phyloP scores from a whole-genome alignment of 1,139 yeast genomes.

The Martiniozyma asiatica region DNA sequence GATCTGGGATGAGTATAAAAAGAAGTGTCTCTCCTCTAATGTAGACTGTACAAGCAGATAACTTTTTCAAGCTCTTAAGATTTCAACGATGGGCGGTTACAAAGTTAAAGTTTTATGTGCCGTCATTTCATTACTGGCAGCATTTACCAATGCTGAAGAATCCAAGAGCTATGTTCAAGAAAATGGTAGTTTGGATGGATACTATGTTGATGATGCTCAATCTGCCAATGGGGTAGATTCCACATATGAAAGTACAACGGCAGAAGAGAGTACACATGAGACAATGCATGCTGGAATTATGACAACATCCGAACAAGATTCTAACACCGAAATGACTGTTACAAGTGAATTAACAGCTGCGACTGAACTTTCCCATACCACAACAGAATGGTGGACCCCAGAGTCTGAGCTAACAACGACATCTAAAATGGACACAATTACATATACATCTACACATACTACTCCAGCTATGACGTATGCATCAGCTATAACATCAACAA shows the following conservation, averaged over 20 bases:
- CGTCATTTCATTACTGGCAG: background rate
- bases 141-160: background rate
- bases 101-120: too few relatives aligned
- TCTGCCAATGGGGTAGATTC: background rate
- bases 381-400: constrained; percentile 8
- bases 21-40: too few relatives aligned
- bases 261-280: constrained; percentile 1
- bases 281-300: constrained; percentile 2
- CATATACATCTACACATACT: background rate
- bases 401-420: background rate
- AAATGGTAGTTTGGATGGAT: constrained; percentile 8
- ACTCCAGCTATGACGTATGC: background rate
- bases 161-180: constrained; percentile 2
- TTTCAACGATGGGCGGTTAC: too few relatives aligned
- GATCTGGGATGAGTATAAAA: too few relatives aligned
- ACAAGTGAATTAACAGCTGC: background rate
- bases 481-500: constrained; percentile 2
- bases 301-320: constrained; percentile 2
- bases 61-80: too few relatives aligned
- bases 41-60: too few relatives aligned
- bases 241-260: constrained; percentile 2
- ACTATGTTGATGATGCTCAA: constrained; percentile 3
- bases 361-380: background rate
- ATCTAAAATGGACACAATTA: background rate
- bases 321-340: constrained; percentile 3